Conservation (phyloP, 768 basidiomycete genomes). For the Boletus coccyginus region DNA sequence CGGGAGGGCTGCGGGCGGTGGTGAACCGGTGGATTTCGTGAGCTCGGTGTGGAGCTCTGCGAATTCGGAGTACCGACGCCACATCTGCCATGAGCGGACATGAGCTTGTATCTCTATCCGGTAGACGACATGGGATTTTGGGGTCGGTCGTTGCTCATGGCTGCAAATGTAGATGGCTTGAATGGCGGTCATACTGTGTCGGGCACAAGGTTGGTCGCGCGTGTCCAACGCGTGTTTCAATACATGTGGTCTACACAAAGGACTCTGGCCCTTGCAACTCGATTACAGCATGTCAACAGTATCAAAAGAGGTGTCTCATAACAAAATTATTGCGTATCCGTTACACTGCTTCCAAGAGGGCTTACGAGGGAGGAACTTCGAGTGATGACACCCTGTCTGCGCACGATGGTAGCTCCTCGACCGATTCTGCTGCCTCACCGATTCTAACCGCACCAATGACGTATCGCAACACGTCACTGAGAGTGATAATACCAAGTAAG, state of each 20-base stretch:
- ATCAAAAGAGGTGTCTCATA: neutral
- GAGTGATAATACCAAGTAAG: constrained; percentile 80
- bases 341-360: neutral
- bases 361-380: constrained; percentile 19
- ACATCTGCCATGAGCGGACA: constrained; percentile 91
- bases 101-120: constrained; percentile 82
- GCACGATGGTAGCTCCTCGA: constrained; percentile 24
- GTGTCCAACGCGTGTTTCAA: neutral
- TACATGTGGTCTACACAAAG: constrained; percentile 18
- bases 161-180: constrained; percentile 71
- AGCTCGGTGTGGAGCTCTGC: constrained; percentile 82
- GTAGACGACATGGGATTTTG: constrained; percentile 82
- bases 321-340: neutral
- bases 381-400: constrained; percentile 14
- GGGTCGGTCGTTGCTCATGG: constrained; percentile 63
- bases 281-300: neutral
- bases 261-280: neutral
- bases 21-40: constrained; percentile 69
- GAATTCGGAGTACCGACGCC: constrained; percentile 94
- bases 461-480: constrained; percentile 86
- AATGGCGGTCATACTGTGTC: constrained; percentile 58
- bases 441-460: constrained; percentile 67
- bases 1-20: constrained; percentile 79
- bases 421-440: constrained; percentile 41
- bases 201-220: constrained; percentile 3